Base-by-base conservation (phyloP, 768 basidiomycete genomes). In the Leccinum uliginosum region DNA sequence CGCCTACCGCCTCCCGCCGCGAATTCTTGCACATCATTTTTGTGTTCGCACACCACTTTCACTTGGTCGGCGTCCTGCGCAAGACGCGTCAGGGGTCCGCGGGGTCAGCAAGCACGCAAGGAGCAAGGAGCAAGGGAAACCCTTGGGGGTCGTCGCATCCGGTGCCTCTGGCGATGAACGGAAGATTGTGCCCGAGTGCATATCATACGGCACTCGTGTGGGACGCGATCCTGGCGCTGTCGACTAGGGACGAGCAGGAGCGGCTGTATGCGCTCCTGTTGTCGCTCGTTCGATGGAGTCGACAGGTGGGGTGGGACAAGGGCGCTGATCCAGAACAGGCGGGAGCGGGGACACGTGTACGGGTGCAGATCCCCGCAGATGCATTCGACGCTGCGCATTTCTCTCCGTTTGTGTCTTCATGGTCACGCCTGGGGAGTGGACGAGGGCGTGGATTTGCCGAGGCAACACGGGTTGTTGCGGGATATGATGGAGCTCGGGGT, bases 11-110 rank as follows among this genome's bases (percentile, higher is more conserved):
- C n/a, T n/a, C n/a, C n/a, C n/a, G n/a, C n/a, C n/a, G n/a, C n/a
- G n/a, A n/a, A n/a, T n/a, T n/a, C n/a, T n/a, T n/a, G 24, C 61
- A 56, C n/a, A 50, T 63, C 32, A 64, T 84, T 50, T 56, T 71
- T 48, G 71, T 78, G 0, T 89, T 83, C 63, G 67, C 70, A 12
- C 73, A 78, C 6, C 75, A 82, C 53, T 87, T 85, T 62, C 77
- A 76, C 54, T 59, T 76, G 7, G 68, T 76, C 35, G 85, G 82
- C 14, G 71, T 89, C n/a, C n/a, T n/a, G n/a, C n/a, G n/a, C n/a
- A n/a, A n/a, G n/a, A n/a, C n/a, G n/a, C n/a, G n/a, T n/a, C n/a
- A n/a, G n/a, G n/a, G n/a, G n/a, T n/a, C n/a, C n/a, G n/a, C n/a
- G n/a, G n/a, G n/a, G n/a, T n/a, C n/a, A n/a, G n/a, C n/a, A n/a